phyloP scores from a whole-genome alignment of 495 filamentous ascomycete genomes.

The Talaromyces trachyspermus region DNA sequence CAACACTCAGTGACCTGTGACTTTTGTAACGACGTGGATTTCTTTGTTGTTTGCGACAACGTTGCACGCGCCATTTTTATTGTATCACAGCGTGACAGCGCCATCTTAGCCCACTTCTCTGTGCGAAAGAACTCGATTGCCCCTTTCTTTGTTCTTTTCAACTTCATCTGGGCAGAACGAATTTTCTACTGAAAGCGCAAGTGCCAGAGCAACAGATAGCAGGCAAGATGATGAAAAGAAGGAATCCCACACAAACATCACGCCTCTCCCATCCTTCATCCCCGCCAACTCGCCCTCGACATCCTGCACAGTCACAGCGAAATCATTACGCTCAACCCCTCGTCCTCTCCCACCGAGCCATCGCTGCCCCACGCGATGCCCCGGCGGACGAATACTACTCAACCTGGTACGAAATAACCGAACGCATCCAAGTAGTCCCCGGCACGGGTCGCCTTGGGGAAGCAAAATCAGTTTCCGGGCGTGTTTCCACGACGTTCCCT shows the following conservation, averaged over 20 bases:
- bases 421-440: constrained; percentile 66
- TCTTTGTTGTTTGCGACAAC: no score
- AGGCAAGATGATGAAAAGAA: constrained; percentile 9
- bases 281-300: constrained; percentile 57
- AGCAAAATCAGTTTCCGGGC: constrained; percentile 65
- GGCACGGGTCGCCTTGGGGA: constrained; percentile 51
- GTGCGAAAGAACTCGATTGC: no score
- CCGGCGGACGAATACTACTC: constrained; percentile 58
- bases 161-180: no score
- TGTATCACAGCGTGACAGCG: no score
- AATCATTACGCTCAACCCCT: constrained; percentile 83
- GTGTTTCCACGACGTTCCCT: constrained; percentile 62
- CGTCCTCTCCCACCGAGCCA: constrained; percentile 58
- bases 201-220: no score
- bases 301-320: constrained; percentile 65
- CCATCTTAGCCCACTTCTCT: no score
- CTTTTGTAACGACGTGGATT: no score
- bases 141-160: no score
- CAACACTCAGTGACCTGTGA: no score
- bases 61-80: no score
- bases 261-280: constrained; percentile 58
- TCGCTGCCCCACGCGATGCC: constrained; percentile 54
- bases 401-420: constrained; percentile 57
- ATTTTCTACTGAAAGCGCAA: no score
- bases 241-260: constrained; percentile 60